Evolutionary conservation across 768 basidiomycete species (phyloP).

Genomic region (Gloeostereum incarnatum): DNA sequence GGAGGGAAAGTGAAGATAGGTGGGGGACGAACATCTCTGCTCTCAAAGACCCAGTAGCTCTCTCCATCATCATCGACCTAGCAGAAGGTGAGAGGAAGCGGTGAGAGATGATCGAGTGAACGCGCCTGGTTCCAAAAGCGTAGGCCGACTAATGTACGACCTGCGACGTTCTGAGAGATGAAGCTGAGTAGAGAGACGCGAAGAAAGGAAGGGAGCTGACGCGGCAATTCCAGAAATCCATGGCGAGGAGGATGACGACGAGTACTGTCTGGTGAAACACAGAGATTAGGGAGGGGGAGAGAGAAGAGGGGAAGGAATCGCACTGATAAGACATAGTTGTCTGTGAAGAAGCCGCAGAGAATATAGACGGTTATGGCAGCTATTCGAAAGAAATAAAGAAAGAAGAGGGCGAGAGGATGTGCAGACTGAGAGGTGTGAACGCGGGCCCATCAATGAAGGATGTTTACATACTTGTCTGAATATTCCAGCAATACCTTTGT

Average conservation of each 20-base stretch:
- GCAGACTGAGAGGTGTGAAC: constrained; percentile 43
- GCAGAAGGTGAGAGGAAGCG: neutral
- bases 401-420: constrained; percentile 78
- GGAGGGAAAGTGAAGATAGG: neutral
- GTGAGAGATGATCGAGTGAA: neutral
- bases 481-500: constrained; percentile 61
- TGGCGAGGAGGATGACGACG: constrained; percentile 88
- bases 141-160: constrained; percentile 87
- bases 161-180: constrained; percentile 73
- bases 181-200: constrained; percentile 3
- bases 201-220: constrained; percentile 28
- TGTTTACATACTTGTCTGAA: constrained; percentile 55
- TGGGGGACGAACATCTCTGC: constrained; percentile 67
- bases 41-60: constrained; percentile 96
- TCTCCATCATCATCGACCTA: constrained; percentile 96
- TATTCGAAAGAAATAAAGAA: constrained; percentile 81
- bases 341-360: constrained; percentile 83
- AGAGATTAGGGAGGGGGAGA: neutral
- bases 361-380: constrained; percentile 89
- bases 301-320: constrained; percentile 17
- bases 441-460: constrained; percentile 3
- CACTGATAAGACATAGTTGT: constrained; percentile 90
- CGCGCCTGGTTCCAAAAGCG: constrained; percentile 94
- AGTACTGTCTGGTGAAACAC: constrained; percentile 62
- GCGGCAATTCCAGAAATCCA: constrained; percentile 99